Evolutionary conservation across 2,329 filamentous ascomycete species (phyloP).

Genomic region (Sclerotinia subarctica): DNA sequence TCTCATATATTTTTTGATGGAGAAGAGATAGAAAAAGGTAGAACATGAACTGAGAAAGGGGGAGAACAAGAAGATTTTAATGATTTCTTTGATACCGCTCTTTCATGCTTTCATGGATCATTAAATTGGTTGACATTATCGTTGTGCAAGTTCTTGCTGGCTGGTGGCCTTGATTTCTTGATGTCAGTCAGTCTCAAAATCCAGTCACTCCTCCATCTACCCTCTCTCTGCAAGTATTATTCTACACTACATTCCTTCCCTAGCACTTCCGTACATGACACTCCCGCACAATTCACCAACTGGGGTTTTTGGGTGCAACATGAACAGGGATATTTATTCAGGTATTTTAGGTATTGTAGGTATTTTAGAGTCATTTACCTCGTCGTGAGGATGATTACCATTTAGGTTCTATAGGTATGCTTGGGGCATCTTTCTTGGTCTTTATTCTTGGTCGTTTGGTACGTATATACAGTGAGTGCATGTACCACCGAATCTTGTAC

Average conservation of each 20-base stretch:
- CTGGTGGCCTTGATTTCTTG: not conserved
- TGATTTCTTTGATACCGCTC: not conserved
- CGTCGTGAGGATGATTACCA: not conserved
- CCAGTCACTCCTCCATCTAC: not conserved
- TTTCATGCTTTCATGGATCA: not conserved
- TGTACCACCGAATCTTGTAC: not conserved
- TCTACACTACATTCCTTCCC: not conserved
- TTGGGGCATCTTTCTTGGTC: not conserved
- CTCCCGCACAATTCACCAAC: slow-evolving; percentile 12
- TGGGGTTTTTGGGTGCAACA: slow-evolving; percentile 10
- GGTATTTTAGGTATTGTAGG: not conserved
- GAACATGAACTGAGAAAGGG: not conserved
- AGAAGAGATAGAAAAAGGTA: not conserved
- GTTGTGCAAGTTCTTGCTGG: slow-evolving; percentile 4
- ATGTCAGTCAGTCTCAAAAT: not conserved
- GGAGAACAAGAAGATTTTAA: not conserved
- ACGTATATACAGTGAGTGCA: not conserved
- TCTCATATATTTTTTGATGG: slow-evolving; percentile 5
- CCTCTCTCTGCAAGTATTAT: not conserved
- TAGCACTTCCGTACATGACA: slow-evolving; percentile 3
- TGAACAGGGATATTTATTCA: not conserved
- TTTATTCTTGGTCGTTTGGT: not conserved
- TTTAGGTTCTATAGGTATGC: not conserved
- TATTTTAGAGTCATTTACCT: not conserved
- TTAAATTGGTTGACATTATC: not conserved